Conservation (phyloP, 495 filamentous ascomycete genomes). For the Penicillium nucicola region DNA sequence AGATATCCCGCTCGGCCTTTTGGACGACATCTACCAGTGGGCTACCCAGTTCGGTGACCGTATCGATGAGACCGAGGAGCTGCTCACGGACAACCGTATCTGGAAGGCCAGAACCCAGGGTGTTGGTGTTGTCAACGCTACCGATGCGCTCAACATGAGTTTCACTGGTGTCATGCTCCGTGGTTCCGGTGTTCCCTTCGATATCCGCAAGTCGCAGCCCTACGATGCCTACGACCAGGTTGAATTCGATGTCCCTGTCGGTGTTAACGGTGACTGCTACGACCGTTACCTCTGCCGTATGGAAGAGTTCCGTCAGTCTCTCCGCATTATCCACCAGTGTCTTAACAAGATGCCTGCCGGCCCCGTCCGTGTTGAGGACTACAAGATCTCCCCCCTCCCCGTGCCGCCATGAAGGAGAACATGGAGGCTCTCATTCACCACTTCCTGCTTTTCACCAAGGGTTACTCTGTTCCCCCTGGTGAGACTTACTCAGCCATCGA, state of each 20-base stretch:
- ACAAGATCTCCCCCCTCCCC: slow-evolving; percentile 95
- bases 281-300: slow-evolving; percentile 98
- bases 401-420: slow-evolving; percentile 99
- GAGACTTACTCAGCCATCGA: slow-evolving; percentile 98
- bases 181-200: slow-evolving; percentile 95
- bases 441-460: slow-evolving; percentile 98
- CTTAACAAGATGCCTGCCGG: slow-evolving; percentile 98
- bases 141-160: slow-evolving; percentile 90
- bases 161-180: slow-evolving; percentile 98
- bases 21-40: slow-evolving; percentile 99
- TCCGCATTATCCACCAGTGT: slow-evolving; percentile 98
- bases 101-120: slow-evolving; percentile 92
- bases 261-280: slow-evolving; percentile 97
- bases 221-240: slow-evolving; percentile 98
- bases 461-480: slow-evolving; percentile 94
- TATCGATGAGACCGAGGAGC: slow-evolving; percentile 98
- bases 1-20: slow-evolving; percentile 88
- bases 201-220: slow-evolving; percentile 90
- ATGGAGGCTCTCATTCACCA: slow-evolving; percentile 99
- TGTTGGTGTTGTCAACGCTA: slow-evolving; percentile 85
- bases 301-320: slow-evolving; percentile 98
- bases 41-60: slow-evolving; percentile 99
- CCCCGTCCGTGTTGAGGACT: slow-evolving; percentile 93
- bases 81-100: slow-evolving; percentile 98
- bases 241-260: slow-evolving; percentile 97